Evolutionary conservation across 2,329 filamentous ascomycete species (phyloP).

Genomic region (Diaporthe vaccinii): DNA sequence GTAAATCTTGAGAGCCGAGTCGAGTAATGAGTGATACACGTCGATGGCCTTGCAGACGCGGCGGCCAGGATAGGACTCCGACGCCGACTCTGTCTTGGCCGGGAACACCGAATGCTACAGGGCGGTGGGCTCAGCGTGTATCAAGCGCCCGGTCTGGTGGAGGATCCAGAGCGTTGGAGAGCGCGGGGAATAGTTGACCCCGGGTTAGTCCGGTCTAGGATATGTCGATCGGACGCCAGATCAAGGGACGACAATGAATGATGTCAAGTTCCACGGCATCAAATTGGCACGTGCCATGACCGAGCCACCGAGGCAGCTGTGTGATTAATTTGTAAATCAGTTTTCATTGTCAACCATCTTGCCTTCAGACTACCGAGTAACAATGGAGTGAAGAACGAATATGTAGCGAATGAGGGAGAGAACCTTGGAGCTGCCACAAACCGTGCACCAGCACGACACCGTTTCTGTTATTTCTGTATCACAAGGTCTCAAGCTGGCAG

Average conservation of each 20-base stretch:
- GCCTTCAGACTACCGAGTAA: neutral
- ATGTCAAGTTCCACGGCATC: slow-evolving; percentile 12
- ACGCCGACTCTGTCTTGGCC: slow-evolving; percentile 3
- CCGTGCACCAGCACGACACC: neutral
- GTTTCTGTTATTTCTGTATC: neutral
- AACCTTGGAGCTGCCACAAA: neutral
- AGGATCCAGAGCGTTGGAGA: neutral
- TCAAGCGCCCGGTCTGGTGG: neutral
- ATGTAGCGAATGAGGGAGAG: too few species aligned
- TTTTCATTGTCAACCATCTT: neutral
- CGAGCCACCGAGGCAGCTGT: neutral
- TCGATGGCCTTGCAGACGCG: neutral
- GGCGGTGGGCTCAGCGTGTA: slow-evolving; percentile 10
- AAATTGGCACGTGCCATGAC: neutral
- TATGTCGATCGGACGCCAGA: slow-evolving; percentile 2
- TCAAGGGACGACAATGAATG: slow-evolving; percentile 9
- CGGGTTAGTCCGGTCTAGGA: slow-evolving; percentile 13
- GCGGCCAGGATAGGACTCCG: slow-evolving; percentile 7
- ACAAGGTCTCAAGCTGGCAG: neutral
- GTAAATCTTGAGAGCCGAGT: slow-evolving; percentile 2
- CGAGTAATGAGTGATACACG: neutral
- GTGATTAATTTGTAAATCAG: neutral
- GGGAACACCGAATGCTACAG: neutral
- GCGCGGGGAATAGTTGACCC: slow-evolving; percentile 37
- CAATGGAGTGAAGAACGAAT: neutral